Percentiles rank a stretch among this genome's conserved stretches.
phyloP scores from a whole-genome alignment of 1,284 basidiomycete species.

The Pyrrhoderma noxium region DNA sequence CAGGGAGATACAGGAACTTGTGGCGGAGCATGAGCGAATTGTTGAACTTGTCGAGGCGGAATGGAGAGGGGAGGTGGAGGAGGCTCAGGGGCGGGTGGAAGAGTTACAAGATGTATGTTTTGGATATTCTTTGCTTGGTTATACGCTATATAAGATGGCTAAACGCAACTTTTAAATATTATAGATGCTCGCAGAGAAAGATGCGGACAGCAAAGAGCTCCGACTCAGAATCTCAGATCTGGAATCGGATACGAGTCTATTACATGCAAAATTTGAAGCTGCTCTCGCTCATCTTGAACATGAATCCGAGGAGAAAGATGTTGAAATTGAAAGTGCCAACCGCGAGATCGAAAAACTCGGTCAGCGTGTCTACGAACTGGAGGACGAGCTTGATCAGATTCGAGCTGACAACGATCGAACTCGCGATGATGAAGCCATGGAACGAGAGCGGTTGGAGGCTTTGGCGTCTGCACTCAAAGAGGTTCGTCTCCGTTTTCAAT shows the following conservation, averaged over 20 bases:
- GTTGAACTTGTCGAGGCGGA: constrained; percentile 65
- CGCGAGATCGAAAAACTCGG: constrained; percentile 69
- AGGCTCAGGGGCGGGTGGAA: constrained; percentile 59
- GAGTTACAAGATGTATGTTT: constrained; percentile 65
- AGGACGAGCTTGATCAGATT: constrained; percentile 51
- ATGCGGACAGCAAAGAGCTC: constrained; percentile 66
- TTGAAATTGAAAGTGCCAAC: constrained; percentile 60
- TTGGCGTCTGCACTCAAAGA: constrained; percentile 73
- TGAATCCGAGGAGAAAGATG: constrained; percentile 64
- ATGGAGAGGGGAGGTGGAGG: constrained; percentile 73
- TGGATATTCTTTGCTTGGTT: background rate
- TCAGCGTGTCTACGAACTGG: constrained; percentile 53
- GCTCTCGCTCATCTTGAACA: constrained; percentile 65
- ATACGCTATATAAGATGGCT: no score
- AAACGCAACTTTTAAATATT: no score
- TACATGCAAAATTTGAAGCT: constrained; percentile 67
- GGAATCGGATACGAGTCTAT: constrained; percentile 59
- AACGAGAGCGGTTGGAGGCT: constrained; percentile 66
- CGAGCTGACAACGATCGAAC: constrained; percentile 42
- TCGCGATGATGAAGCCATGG: constrained; percentile 58
- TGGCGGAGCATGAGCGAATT: constrained; percentile 59
- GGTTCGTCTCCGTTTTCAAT: constrained; percentile 33
- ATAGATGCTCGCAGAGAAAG: constrained; percentile 67
- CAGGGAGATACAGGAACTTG: constrained; percentile 62
- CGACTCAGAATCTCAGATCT: constrained; percentile 64